Evolutionary conservation across 75 land plant genomes (phyloP).

Genomic region (Sequoiadendron giganteum): DNA sequence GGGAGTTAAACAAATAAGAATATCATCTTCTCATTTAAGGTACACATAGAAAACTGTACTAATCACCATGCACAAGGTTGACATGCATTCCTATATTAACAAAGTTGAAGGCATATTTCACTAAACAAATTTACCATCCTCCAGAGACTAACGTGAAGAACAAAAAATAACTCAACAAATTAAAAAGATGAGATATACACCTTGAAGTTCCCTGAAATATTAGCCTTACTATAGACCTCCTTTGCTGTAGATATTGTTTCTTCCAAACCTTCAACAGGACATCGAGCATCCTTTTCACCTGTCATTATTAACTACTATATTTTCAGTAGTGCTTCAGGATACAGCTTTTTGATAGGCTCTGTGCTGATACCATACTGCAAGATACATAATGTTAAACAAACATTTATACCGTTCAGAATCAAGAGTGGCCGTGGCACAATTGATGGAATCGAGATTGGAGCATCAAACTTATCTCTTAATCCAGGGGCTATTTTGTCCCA

Average conservation of each 20-base stretch:
- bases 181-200: constrained; percentile 19
- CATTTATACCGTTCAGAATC: constrained; percentile 77
- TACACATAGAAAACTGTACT: neutral
- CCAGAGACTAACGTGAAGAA: neutral
- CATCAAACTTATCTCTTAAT: constrained; percentile 63
- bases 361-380: neutral
- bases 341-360: neutral
- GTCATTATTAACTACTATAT: neutral
- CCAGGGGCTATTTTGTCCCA: constrained; percentile 96
- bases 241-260: constrained; percentile 24
- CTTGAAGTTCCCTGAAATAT: constrained; percentile 65
- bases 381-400: neutral
- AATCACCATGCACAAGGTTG: neutral
- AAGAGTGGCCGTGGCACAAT: constrained; percentile 91
- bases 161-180: neutral
- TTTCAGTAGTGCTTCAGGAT: constrained; percentile 3
- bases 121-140: neutral
- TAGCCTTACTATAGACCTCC: constrained; percentile 39
- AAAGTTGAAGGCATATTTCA: neutral
- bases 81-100: neutral
- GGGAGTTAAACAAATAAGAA: neutral
- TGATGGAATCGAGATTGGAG: constrained; percentile 61
- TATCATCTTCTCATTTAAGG: neutral
- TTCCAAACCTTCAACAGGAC: constrained; percentile 70
- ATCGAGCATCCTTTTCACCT: constrained; percentile 83